Evolutionary conservation across 495 filamentous ascomycete species (phyloP).

Genomic region (Podospora pseudoanserina): DNA sequence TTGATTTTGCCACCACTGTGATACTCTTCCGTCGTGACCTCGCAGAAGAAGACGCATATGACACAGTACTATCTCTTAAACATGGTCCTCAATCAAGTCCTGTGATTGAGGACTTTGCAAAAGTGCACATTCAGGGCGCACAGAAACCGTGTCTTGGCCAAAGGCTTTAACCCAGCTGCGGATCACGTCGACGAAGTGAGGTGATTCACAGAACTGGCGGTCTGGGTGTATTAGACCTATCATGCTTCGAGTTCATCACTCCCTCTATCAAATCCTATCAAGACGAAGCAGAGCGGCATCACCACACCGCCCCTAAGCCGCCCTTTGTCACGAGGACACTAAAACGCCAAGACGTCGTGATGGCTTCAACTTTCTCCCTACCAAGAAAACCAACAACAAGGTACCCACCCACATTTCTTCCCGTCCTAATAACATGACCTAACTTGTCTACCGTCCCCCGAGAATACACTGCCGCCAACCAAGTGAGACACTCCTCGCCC

Average conservation of each 20-base stretch:
- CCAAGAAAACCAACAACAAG: neutral
- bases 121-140: neutral
- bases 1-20: neutral
- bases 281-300: neutral
- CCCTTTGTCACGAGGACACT: neutral
- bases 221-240: neutral
- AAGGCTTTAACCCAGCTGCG: neutral
- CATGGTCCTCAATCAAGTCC: neutral
- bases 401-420: neutral
- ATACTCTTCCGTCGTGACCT: neutral
- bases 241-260: neutral
- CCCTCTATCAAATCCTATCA: neutral
- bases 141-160: neutral
- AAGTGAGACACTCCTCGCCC: neutral
- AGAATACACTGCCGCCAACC: neutral
- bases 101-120: neutral
- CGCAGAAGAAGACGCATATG: neutral
- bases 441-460: no score
- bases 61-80: neutral
- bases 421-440: no score
- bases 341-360: neutral
- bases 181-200: neutral
- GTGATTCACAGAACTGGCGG: neutral
- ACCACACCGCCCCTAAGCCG: neutral
- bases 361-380: neutral